Percentiles rank a stretch among this genome's conserved stretches.
Conservation (phyloP, 2,329 filamentous ascomycete genomes). For the Hypoxylon sp. region DNA sequence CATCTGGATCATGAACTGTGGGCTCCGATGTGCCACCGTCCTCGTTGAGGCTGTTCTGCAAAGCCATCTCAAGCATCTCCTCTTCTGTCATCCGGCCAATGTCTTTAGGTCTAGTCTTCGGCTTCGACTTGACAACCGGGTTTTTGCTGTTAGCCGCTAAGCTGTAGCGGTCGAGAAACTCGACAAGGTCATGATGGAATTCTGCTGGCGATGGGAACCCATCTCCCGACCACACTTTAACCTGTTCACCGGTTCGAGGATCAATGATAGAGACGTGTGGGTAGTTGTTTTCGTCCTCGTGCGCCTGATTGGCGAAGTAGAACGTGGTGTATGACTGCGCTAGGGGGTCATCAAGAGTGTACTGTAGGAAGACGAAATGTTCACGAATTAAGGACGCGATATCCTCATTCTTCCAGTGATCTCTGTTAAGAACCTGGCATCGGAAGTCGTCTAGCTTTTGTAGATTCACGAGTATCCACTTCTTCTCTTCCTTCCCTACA, state of each 20-base stretch:
- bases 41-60: constrained; percentile 86
- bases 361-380: constrained; percentile 97
- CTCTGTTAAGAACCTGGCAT: constrained; percentile 93
- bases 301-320: constrained; percentile 80
- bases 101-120: constrained; percentile 79
- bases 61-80: constrained; percentile 94
- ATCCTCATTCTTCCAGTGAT: constrained; percentile 91
- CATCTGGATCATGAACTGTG: constrained; percentile 85
- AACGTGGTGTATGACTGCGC: constrained; percentile 89
- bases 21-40: constrained; percentile 60
- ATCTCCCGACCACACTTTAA: constrained; percentile 93
- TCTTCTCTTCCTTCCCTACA: constrained; percentile 87
- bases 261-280: constrained; percentile 97
- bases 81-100: constrained; percentile 95
- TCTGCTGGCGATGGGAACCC: constrained; percentile 83
- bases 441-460: constrained; percentile 95
- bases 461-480: constrained; percentile 96
- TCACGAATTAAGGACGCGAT: constrained; percentile 87
- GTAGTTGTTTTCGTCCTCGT: constrained; percentile 89
- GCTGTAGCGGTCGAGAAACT: constrained; percentile 98
- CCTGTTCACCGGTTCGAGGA: constrained; percentile 94
- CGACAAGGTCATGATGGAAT: constrained; percentile 91
- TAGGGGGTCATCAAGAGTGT: constrained; percentile 85
- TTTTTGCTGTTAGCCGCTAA: constrained; percentile 91
- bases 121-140: constrained; percentile 84